Evolutionary conservation across 305 asterid genomes (phyloP), one percentile per base, ranked within the genome.

Genomic region (Fraxinus sp.): DNA sequence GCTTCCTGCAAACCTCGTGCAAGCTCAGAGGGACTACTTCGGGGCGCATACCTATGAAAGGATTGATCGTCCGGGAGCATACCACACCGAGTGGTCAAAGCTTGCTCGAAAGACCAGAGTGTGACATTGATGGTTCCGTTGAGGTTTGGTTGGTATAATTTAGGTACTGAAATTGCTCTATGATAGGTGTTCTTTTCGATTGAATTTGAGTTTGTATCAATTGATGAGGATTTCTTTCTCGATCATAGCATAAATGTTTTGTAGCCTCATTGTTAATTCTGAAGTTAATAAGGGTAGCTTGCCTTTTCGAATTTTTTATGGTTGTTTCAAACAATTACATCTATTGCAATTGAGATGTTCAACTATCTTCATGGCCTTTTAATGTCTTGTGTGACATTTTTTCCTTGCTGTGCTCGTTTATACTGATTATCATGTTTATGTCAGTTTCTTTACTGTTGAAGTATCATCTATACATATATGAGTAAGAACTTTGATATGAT

Each of bases 1-100:
- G 80, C 94, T 93, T 79, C 97, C 97, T 0, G 97, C 97, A 0
- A 93, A 92, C 85, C 92, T 92, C 80, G 96, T 93, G 78, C 97
- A 93, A 88, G 97, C 97, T 68, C 97, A 93, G 74, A 91, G 97
- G 87, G 97, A 93, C 84, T 93, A 91, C 82, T 93, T 93, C 28
- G 98, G 98, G 83, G 98, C 98, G 0, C 97, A 93, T 87, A 93
- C 97, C 3, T 93, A 93, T 49, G 96, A 93, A 85, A 91, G 96
- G 89, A 78, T 86, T 76, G 97, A 93, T 81, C 66, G 76, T 77
- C 49, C 89, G 0, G 97, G 97, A 76, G 78, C 97, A 10, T 90
- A 80, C 80, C 97, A 93, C 82, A 92, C 97, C 3, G 94, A 93
- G 91, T 93, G 97, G 97, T 85, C 92, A 11, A 93, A 92, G 89